Conservation (phyloP, 345 rosid genomes). For the Erucastrum elatum region DNA sequence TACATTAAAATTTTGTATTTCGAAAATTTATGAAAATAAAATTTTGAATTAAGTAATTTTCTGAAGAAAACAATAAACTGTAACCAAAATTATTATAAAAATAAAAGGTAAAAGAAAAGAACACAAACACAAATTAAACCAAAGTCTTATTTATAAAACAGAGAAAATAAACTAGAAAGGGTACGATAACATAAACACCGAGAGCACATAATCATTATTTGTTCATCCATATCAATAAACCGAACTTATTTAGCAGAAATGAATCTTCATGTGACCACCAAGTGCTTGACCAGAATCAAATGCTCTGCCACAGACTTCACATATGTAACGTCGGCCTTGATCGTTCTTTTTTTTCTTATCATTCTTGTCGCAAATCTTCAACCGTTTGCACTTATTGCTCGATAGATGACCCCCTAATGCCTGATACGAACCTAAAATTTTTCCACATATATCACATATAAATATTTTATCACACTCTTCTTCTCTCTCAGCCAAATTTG, state of each 20-base stretch:
- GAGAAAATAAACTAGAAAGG: neutral
- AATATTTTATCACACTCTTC: neutral
- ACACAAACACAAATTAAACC: no score
- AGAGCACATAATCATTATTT: neutral
- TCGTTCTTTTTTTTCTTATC: neutral
- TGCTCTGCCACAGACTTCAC: neutral
- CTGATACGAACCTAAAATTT: neutral
- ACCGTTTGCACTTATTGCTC: neutral
- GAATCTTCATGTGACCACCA: neutral
- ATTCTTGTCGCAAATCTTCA: neutral
- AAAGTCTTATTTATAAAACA: neutral
- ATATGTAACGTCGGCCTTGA: neutral
- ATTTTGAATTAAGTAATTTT: no score
- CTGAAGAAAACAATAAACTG: no score
- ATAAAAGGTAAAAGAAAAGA: no score
- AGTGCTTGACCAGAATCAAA: neutral
- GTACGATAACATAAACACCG: no score
- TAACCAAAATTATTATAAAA: no score
- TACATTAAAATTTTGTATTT: no score
- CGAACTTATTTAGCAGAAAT: neutral
- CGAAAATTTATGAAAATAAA: no score
- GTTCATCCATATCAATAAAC: neutral
- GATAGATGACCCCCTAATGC: neutral
- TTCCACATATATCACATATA: neutral
- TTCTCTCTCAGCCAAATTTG: neutral